Base-by-base conservation (phyloP, 371 early-diverging fungal genomes). In the Blakeslea trispora region DNA sequence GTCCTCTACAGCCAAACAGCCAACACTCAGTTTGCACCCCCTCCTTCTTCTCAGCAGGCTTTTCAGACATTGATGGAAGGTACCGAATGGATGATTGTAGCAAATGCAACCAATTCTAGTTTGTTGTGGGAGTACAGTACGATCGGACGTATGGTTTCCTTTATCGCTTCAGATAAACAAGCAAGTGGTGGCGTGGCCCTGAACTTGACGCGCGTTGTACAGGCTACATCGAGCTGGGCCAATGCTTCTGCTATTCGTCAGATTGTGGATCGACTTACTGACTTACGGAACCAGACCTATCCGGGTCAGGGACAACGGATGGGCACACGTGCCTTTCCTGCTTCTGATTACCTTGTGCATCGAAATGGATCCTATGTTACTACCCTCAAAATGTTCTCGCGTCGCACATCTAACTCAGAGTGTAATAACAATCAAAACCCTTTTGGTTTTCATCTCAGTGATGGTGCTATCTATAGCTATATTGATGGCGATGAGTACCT, bases 361-460 rank as follows among this genome's bases (percentile, higher is more conserved):
- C 68, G 68, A 18, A 49, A 53, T 4, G 15, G 39, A 13, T 21
- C 42, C 4, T 61, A 64, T 40, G 57, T 68, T 7, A 58, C 65
- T 1, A 63, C 71, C 2, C 53, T 67, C 13, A 71, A 68, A 34
- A 57, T 68, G 50, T 71, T 61, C 48, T 71, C 71, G 18, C 60
- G 39, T 0, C 57, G 71, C 41, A 68, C 64, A 8, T 49, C 57
- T 28, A 68, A 68, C 46, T 53, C 64, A 0, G 71, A 71, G 48
- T 71, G 71, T 32, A 57, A 59, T 8, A 71, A 71, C 24, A 42
- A 52, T 14, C 71, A 71, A 40, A 71, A 68, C 31, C 54, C 61
- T 7, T 58, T 50, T n/a, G 71, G 71, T 4, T 71, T 63, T 42
- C 71, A 71, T 51, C 37, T 71, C 13, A 63, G 64, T 15, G 71